phyloP scores from a whole-genome alignment of 805 yeast species.

The Saccharomycopsis olivae region DNA sequence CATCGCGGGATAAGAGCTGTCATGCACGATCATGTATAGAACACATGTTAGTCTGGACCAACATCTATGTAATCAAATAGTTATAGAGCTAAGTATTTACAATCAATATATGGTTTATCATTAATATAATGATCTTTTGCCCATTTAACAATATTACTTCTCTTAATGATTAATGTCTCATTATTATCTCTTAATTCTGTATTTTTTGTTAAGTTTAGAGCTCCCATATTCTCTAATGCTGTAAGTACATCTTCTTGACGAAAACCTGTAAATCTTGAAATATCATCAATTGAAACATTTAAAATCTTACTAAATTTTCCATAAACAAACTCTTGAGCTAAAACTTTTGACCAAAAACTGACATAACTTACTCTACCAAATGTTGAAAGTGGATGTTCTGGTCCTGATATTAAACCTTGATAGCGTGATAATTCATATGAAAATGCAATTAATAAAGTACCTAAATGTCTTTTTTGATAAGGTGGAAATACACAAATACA shows the following conservation, averaged over 20 bases:
- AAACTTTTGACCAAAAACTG: constrained; percentile 58
- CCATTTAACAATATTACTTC: constrained; percentile 4
- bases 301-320: constrained; percentile 28
- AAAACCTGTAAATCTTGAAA: constrained; percentile 52
- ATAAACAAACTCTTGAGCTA: constrained; percentile 32
- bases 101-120: no score
- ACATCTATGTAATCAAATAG: no score
- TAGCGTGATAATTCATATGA: constrained; percentile 66
- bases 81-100: no score
- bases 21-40: no score
- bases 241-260: constrained; percentile 49
- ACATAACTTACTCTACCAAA: constrained; percentile 69
- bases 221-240: constrained; percentile 48
- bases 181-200: no score
- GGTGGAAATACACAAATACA: constrained; percentile 91
- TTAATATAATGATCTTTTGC: neutral
- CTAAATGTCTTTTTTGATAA: constrained; percentile 68
- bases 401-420: constrained; percentile 66
- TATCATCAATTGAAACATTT: constrained; percentile 33
- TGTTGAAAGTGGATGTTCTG: constrained; percentile 82
- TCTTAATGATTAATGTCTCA: neutral
- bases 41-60: no score
- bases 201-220: constrained; percentile 22
- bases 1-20: no score
- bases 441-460: constrained; percentile 71